Conservation (phyloP, 768 basidiomycete species). For the Mycena olivaceomarginata region DNA sequence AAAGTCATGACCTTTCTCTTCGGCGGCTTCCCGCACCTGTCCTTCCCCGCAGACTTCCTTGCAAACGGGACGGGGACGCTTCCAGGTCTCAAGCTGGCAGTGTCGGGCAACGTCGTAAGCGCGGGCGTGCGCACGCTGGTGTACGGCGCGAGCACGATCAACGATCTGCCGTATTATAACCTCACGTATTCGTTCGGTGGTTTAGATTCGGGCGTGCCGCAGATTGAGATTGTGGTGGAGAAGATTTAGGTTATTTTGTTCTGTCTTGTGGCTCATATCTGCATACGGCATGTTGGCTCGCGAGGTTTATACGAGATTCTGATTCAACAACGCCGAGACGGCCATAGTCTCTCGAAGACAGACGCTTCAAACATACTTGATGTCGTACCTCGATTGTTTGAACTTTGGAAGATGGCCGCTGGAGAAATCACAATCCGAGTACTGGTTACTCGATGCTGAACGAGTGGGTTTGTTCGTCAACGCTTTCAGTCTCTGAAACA, state of each 20-base stretch:
- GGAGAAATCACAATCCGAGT: too few relatives aligned
- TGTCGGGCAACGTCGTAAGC: constrained; percentile 48
- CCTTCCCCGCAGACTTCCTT: constrained; percentile 46
- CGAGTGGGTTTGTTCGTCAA: too few relatives aligned
- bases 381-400: too few relatives aligned
- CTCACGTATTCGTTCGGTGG: constrained; percentile 49
- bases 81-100: constrained; percentile 47
- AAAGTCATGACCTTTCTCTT: constrained; percentile 52
- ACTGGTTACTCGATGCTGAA: too few relatives aligned
- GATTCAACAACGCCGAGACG: too few relatives aligned
- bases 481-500: too few relatives aligned
- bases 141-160: constrained; percentile 48
- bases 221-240: constrained; percentile 45
- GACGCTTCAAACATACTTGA: too few relatives aligned
- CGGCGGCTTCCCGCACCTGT: constrained; percentile 46
- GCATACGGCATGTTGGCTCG: too few relatives aligned
- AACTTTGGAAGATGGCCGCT: too few relatives aligned
- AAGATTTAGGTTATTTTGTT: constrained; percentile 24
- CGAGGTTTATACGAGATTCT: too few relatives aligned
- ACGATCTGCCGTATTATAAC: constrained; percentile 52
- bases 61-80: constrained; percentile 44
- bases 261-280: too few relatives aligned
- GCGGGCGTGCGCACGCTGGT: constrained; percentile 41
- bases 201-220: constrained; percentile 36
- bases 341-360: too few relatives aligned